These are phyloP conservation scores for Hypoxylon sp. DNA, from an alignment of 2,329 filamentous ascomycete genomes.

Conservation along the genomic window DNA sequence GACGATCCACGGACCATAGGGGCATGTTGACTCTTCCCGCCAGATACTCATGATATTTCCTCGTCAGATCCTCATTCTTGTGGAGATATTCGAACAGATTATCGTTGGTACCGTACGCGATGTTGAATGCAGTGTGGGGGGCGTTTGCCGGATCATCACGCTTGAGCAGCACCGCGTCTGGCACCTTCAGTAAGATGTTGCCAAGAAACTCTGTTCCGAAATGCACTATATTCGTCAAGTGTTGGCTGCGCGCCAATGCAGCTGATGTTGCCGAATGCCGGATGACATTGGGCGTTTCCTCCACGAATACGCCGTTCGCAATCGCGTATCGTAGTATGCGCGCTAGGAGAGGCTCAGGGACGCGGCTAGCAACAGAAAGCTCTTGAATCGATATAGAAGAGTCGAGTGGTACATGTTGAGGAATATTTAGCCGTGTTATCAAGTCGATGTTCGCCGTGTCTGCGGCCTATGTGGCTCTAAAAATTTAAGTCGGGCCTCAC, in stretches of 20 bases:
- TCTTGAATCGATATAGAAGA: conserved; percentile 25
- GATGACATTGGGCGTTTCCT: conserved; percentile 25
- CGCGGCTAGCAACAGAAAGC: conserved; percentile 8
- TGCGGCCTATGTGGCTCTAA: conserved; percentile 16
- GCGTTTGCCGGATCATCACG: conserved; percentile 29
- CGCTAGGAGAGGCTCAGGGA: conserved; percentile 15
- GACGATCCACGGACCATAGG: conserved; percentile 41
- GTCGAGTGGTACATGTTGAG: conserved; percentile 29
- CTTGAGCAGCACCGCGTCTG: conserved; percentile 27
- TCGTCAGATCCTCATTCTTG: conserved; percentile 30
- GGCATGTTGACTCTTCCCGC: conserved; percentile 29
- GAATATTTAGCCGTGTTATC: conserved; percentile 30
- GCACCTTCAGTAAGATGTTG: conserved; percentile 24
- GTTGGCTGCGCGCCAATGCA: conserved; percentile 14
- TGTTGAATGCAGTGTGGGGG: conserved; percentile 26
- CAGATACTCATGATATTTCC: conserved; percentile 40
- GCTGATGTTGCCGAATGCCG: conserved; percentile 30
- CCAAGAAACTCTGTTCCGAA: conserved; percentile 26
- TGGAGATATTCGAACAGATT: conserved; percentile 31
- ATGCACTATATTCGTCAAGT: conserved; percentile 21
- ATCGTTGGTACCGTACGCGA: conserved; percentile 24
- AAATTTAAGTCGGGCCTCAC: neutral
- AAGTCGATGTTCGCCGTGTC: conserved; percentile 35
- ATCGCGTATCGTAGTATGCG: conserved; percentile 30
- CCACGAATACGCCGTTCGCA: conserved; percentile 27